phyloP scores from a whole-genome alignment of 2,329 filamentous ascomycete genomes.

The Zymoseptoria crescenta region DNA sequence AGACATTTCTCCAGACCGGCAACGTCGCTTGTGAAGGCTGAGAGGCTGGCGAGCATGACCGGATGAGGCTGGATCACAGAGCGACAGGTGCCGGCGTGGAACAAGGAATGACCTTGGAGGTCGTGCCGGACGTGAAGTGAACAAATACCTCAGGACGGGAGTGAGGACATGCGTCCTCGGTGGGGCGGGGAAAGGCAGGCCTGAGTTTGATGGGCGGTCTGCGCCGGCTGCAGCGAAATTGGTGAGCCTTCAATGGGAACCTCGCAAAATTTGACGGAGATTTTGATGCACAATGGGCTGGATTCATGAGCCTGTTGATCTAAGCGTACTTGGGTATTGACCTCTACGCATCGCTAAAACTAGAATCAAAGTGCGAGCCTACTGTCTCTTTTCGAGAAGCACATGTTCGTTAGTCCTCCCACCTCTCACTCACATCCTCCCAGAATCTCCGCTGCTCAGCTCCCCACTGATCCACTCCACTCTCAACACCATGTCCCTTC shows the following conservation, averaged over 20 bases:
- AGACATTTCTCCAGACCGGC: slow-evolving; percentile 56
- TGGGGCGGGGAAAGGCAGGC: neutral
- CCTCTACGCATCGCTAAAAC: too few species aligned
- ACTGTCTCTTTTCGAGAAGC: neutral
- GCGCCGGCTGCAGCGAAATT: neutral
- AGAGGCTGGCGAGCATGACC: slow-evolving; percentile 10
- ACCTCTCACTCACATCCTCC: neutral
- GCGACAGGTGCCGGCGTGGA: neutral
- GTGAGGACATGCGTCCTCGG: neutral
- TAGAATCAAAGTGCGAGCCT: too few species aligned
- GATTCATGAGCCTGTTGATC: too few species aligned
- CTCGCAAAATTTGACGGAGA: neutral
- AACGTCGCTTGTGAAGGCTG: slow-evolving; percentile 26
- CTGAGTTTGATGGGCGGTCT: neutral
- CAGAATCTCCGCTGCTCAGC: neutral
- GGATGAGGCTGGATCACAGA: neutral
- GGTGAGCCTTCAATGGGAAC: neutral
- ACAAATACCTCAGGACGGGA: neutral
- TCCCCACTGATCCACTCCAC: neutral
- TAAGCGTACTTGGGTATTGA: too few species aligned
- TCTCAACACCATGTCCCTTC: neutral
- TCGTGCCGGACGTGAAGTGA: neutral
- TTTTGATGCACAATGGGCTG: neutral
- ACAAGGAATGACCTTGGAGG: neutral
- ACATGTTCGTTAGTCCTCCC: neutral